Base-by-base conservation (phyloP, 805 yeast genomes). In the Saccharomycopsis sp. region DNA sequence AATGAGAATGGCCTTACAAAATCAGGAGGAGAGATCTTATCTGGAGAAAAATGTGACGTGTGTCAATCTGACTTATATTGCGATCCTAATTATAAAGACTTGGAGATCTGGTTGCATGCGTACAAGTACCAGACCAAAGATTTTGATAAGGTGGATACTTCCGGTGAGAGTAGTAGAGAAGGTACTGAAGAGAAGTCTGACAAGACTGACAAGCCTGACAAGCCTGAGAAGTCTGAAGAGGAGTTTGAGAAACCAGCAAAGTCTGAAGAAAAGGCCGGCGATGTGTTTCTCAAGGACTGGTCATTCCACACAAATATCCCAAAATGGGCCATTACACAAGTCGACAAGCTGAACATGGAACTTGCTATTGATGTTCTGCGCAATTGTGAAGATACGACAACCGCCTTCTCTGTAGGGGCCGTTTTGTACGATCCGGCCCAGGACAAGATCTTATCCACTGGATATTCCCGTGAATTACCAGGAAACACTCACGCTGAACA, bases 401-500 rank as follows among this genome's bases (percentile, higher is more conserved):
- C 96, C 0, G 97, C 96, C 22, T 93, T 87, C 69, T 84, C 92
- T 63, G 98, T 94, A n/a, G 99, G 99, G 3, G 96, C 97, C 0
- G 84, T 90, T 0, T 73, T 94, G 2, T 93, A 83, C 0, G 58
- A 61, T 35, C 41, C 56, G 8, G 72, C 78, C 57, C 86, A 87
- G 44, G 79, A 78, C 22, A 67, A 79, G 56, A 75, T 93, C 0
- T 68, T 94, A n/a, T 78, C 87, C 5, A 83, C 89, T 0, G 99
- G 99, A 0, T 90, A 82, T 67, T 89, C 98, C 0, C 78, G 98
- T 57, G 99, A 94, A 70, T 73, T 92, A 1, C 88, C 86, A 19
- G 99, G 98, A 0, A 94, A 93, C 70, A 93, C 99, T 0, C 99
- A 93, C 70, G 99, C 99, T 2, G 99, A 94, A 67, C 97, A 94